Evolutionary conservation across 495 filamentous ascomycete species (phyloP).

Genomic region (Hypoxylon cercidicola): DNA sequence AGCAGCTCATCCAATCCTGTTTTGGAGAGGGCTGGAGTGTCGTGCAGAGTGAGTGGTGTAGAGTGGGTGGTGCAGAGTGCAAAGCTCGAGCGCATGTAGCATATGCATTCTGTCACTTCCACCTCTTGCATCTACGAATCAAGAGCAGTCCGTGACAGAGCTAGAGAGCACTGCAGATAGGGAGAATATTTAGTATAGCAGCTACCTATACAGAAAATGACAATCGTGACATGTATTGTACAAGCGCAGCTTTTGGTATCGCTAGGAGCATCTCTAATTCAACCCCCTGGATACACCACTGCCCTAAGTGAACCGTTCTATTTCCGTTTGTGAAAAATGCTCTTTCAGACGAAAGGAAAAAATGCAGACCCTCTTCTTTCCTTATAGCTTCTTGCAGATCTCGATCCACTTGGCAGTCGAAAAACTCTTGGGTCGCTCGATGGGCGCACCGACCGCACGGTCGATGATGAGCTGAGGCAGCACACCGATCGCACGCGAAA

Average conservation of each 20-base stretch:
- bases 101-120: not conserved
- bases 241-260: slow-evolving; percentile 52
- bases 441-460: slow-evolving; percentile 90
- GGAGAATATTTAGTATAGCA: slow-evolving; percentile 19
- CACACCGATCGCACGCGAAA: slow-evolving; percentile 96
- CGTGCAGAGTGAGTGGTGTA: too few species aligned
- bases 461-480: slow-evolving; percentile 99
- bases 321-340: slow-evolving; percentile 51
- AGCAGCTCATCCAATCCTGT: too few species aligned
- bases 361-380: slow-evolving; percentile 53
- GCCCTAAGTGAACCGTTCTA: slow-evolving; percentile 41
- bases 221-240: slow-evolving; percentile 46
- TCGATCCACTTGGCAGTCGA: slow-evolving; percentile 96
- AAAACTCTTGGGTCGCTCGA: slow-evolving; percentile 94
- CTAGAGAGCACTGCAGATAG: slow-evolving; percentile 21
- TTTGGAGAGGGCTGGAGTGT: too few species aligned
- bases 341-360: slow-evolving; percentile 38
- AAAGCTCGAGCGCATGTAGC: too few species aligned
- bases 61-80: too few species aligned
- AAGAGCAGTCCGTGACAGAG: not conserved
- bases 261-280: slow-evolving; percentile 46
- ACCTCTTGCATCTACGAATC: not conserved
- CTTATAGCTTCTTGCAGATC: slow-evolving; percentile 87
- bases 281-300: slow-evolving; percentile 45
- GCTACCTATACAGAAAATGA: slow-evolving; percentile 37